Evolutionary conservation across 805 yeast genomes (phyloP).

Genomic region (Zygosaccharomyces gambellarensis): DNA sequence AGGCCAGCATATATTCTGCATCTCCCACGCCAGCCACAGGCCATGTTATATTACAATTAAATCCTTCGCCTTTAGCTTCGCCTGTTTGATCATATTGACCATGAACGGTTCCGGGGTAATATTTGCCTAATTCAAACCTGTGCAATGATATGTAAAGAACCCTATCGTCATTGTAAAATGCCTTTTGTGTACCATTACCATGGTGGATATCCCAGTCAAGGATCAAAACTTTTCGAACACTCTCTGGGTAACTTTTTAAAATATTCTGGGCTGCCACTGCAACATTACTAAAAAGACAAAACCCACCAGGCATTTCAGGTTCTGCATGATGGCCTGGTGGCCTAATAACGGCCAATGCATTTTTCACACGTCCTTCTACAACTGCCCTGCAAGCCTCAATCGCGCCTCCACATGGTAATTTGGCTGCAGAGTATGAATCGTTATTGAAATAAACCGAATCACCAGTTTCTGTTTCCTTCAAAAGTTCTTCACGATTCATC

Average conservation of each 20-base stretch:
- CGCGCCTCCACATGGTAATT: constrained; percentile 92
- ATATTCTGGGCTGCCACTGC: constrained; percentile 93
- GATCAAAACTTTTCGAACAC: constrained; percentile 75
- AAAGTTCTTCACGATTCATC: constrained; percentile 70
- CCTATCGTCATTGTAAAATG: constrained; percentile 82
- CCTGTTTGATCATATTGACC: constrained; percentile 83
- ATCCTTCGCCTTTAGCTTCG: constrained; percentile 81
- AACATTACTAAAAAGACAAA: constrained; percentile 91
- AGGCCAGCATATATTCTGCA: constrained; percentile 92
- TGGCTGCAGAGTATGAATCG: constrained; percentile 82
- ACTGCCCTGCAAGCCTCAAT: constrained; percentile 96
- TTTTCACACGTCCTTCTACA: constrained; percentile 85
- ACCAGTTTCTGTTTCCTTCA: constrained; percentile 82
- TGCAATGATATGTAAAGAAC: constrained; percentile 89
- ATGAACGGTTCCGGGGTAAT: constrained; percentile 88
- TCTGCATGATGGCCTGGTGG: constrained; percentile 99
- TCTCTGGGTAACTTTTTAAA: constrained; percentile 77
- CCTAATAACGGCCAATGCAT: constrained; percentile 88
- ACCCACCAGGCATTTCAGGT: constrained; percentile 95
- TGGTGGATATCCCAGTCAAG: constrained; percentile 99
- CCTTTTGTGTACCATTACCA: constrained; percentile 97
- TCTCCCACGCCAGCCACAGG: constrained; percentile 86
- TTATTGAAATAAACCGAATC: constrained; percentile 94
- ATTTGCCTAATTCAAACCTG: constrained; percentile 85
- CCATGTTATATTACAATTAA: constrained; percentile 91